Conservation (phyloP, 768 basidiomycete species). For the Mycena maculata region DNA sequence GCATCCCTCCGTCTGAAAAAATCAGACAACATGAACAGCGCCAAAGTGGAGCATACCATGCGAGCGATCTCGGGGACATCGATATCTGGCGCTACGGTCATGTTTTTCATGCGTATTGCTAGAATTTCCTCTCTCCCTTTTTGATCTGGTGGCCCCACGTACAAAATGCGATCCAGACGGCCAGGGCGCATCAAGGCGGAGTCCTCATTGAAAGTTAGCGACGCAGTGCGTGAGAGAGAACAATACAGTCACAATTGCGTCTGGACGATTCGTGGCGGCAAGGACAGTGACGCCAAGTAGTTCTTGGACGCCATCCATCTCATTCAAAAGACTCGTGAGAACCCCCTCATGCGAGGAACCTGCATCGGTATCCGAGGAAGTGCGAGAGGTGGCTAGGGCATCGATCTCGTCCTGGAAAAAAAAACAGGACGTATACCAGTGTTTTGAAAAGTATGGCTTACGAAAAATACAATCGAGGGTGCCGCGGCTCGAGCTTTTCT, state of each 20-base stretch:
- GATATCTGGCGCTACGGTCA: conserved; percentile 82
- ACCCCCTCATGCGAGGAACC: conserved; percentile 85
- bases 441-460: conserved; percentile 52
- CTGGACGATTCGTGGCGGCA: conserved; percentile 96
- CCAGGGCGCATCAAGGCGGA: conserved; percentile 95
- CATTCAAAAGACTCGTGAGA: conserved; percentile 91
- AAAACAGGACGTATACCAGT: conserved; percentile 13
- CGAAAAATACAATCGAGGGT: conserved; percentile 97
- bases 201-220: conserved; percentile 66
- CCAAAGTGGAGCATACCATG: conserved; percentile 60
- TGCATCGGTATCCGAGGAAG: conserved; percentile 65
- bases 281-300: conserved; percentile 94
- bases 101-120: conserved; percentile 76
- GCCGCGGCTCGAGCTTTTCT: conserved; percentile 93
- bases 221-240: not conserved
- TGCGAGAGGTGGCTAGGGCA: conserved; percentile 86
- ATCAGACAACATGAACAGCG: not conserved
- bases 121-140: conserved; percentile 87
- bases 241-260: conserved; percentile 76
- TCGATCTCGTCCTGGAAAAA: conserved; percentile 91
- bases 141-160: conserved; percentile 92
- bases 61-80: conserved; percentile 75
- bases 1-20: conserved; percentile 86
- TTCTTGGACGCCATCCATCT: conserved; percentile 99
- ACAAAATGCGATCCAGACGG: conserved; percentile 92